Conservation (phyloP, 75 land plant species). For the Cryptomeria japonica region DNA sequence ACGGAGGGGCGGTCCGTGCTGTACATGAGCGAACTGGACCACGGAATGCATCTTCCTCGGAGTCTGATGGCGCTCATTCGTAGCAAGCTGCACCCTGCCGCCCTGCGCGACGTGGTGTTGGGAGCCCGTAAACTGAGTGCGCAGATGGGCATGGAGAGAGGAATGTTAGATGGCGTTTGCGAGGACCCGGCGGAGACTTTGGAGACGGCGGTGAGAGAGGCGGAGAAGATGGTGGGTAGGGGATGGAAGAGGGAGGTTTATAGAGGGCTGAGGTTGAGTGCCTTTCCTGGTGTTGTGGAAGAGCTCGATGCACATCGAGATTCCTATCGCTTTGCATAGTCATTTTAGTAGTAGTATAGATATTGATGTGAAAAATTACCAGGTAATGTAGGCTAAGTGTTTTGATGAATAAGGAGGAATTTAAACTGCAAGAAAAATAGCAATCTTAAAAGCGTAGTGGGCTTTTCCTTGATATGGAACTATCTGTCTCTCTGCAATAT, state of each 20-base stretch:
- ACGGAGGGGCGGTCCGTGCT: slow-evolving; percentile 29
- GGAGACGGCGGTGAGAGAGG: slow-evolving; percentile 32
- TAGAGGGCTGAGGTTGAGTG: slow-evolving; percentile 14
- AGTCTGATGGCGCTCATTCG: slow-evolving; percentile 19
- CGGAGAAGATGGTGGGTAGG: slow-evolving; percentile 22
- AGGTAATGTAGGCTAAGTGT: too few species aligned
- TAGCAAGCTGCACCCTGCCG: slow-evolving; percentile 31
- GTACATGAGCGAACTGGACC: slow-evolving; percentile 47
- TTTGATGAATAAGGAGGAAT: too few species aligned
- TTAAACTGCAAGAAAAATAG: too few species aligned
- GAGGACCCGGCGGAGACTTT: slow-evolving; percentile 21
- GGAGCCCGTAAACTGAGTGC: slow-evolving; percentile 26
- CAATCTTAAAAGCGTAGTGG: too few species aligned
- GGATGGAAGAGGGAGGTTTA: slow-evolving; percentile 35
- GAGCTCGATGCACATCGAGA: slow-evolving; percentile 19
- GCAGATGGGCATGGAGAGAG: slow-evolving; percentile 13
- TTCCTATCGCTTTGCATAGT: not conserved
- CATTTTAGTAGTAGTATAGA: not conserved
- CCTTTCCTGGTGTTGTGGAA: slow-evolving; percentile 22
- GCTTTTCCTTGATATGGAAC: too few species aligned
- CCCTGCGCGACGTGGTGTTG: slow-evolving; percentile 30
- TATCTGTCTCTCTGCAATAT: too few species aligned
- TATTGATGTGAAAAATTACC: not conserved
- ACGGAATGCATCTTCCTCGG: slow-evolving; percentile 22
- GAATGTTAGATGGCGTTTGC: slow-evolving; percentile 25